A percentile compares a stretch with the other conserved stretches of the same genome.
These are phyloP conservation scores for Musa acuminata DNA, from an alignment of 176 grass and related monocot species.

Conservation along the genomic window DNA sequence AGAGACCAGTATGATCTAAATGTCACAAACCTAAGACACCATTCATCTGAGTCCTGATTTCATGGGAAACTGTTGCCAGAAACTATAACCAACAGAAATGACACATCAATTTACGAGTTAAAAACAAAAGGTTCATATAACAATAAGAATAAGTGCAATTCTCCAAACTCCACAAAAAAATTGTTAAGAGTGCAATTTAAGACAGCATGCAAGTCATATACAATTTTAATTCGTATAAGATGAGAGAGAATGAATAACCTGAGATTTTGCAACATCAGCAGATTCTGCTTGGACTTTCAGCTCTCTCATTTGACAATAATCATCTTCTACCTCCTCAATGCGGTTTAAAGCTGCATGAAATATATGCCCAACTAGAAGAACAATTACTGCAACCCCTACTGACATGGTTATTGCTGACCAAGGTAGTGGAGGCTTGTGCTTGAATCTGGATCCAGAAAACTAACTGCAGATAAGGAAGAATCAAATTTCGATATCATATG, in stretches of 20 bases:
- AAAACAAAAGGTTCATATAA: background rate
- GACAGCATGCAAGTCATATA: too few relatives aligned
- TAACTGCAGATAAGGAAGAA: background rate
- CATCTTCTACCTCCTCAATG: slow-evolving; percentile 57
- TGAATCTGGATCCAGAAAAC: slow-evolving; percentile 45
- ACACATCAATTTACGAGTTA: slow-evolving; percentile 19
- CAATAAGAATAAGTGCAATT: background rate
- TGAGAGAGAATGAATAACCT: slow-evolving; percentile 26
- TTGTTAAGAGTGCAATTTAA: background rate
- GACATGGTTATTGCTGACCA: slow-evolving; percentile 62
- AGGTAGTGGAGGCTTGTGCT: slow-evolving; percentile 38
- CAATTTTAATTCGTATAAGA: background rate
- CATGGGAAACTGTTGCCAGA: slow-evolving; percentile 83
- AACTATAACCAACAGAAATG: slow-evolving; percentile 48
- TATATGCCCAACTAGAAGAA: slow-evolving; percentile 65
- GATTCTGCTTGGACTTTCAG: slow-evolving; percentile 67
- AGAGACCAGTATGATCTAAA: background rate
- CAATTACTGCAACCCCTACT: slow-evolving; percentile 40
- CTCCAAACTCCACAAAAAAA: background rate
- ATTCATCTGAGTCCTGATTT: slow-evolving; percentile 88
- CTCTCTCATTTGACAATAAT: slow-evolving; percentile 50
- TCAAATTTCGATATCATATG: background rate
- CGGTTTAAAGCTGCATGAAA: slow-evolving; percentile 63
- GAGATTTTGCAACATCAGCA: slow-evolving; percentile 76
- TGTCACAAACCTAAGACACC: slow-evolving; percentile 62